Conservation (phyloP, 1,139 yeast species). For the Nakaseomyces delphensis region DNA sequence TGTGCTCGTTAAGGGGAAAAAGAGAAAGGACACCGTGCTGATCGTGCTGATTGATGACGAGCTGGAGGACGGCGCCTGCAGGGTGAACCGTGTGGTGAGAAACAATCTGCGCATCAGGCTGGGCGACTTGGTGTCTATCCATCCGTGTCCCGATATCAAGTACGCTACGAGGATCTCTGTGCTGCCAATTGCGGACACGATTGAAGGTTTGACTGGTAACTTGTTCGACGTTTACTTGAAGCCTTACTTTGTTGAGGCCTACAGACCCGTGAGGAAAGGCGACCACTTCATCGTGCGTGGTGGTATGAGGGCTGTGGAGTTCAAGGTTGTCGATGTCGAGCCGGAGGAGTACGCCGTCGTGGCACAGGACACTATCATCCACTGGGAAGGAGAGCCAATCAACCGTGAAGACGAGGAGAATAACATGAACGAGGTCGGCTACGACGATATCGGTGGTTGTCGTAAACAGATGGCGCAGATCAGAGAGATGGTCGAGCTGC, state of each 20-base stretch:
- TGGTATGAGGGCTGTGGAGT: constrained; percentile 98
- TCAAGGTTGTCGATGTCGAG: constrained; percentile 95
- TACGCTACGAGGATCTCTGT: constrained; percentile 91
- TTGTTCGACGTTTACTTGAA: constrained; percentile 91
- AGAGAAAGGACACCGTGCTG: constrained; percentile 95
- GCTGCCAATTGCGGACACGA: constrained; percentile 94
- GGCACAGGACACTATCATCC: constrained; percentile 96
- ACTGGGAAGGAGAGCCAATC: constrained; percentile 98
- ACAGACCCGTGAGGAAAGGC: constrained; percentile 97
- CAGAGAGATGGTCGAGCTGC: constrained; percentile 92
- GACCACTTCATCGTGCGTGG: constrained; percentile 95
- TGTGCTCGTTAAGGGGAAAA: constrained; percentile 93
- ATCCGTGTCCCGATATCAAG: constrained; percentile 96
- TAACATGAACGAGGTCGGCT: constrained; percentile 85
- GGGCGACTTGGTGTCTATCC: constrained; percentile 85
- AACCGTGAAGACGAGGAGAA: constrained; percentile 98
- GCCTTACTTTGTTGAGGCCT: constrained; percentile 98
- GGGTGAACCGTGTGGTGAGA: constrained; percentile 92
- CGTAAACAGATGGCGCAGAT: constrained; percentile 98
- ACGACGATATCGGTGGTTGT: constrained; percentile 98
- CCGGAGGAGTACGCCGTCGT: constrained; percentile 97
- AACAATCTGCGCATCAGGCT: constrained; percentile 88
- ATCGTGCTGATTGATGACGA: constrained; percentile 96
- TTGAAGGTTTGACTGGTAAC: constrained; percentile 97
- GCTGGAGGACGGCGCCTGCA: constrained; percentile 89